Evolutionary conservation across 257 asterid genomes (phyloP), one percentile per base, ranked within the genome.

Genomic region (Avicennia marina): DNA sequence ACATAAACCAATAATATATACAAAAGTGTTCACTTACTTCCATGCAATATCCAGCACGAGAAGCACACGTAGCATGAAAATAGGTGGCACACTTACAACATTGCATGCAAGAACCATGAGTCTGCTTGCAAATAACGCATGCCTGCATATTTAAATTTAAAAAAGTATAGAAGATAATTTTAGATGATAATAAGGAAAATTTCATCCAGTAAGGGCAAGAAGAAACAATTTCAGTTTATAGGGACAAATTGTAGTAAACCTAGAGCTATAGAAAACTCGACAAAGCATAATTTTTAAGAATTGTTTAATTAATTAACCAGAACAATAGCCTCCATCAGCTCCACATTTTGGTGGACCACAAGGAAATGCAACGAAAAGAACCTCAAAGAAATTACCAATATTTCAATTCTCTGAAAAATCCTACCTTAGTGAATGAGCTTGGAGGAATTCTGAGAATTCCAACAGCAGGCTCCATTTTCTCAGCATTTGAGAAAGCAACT

Each of bases 391-490:
- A 57, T 59, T 11, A 53, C 53, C 24, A 53, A 25, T 61, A 46
- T 60, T 43, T 65, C 25, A 33, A 61, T 63, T 25, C 56, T 65
- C 17, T 47, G 40, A 46, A 50, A 7, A 19, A 68, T 56, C 48
- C 36, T 69, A 89, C 99, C 97, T 80, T 89, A 27, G 74, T 63
- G 72, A 93, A 89, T 60, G 87, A 67, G 56, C 56, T 68, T 20
- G 85, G 70, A 26, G 95, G 95, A 70, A 93, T 82, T 67, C 82
- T 78, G 50, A 80, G 77, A 65, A 93, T 47, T 44, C 97, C 97
- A 76, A 63, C 66, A 22, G 99, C 99, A 57, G 96, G 97, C 72
- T 93, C 99, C 99, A 93, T 93, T 65, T 73, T 82, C 72, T 78
- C 84, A 10, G 81, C 81, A 80, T 80, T 65, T 56, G 62, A 54